Conservation (phyloP, 352 stramenopile genomes). For the Phytophthora pisi region DNA sequence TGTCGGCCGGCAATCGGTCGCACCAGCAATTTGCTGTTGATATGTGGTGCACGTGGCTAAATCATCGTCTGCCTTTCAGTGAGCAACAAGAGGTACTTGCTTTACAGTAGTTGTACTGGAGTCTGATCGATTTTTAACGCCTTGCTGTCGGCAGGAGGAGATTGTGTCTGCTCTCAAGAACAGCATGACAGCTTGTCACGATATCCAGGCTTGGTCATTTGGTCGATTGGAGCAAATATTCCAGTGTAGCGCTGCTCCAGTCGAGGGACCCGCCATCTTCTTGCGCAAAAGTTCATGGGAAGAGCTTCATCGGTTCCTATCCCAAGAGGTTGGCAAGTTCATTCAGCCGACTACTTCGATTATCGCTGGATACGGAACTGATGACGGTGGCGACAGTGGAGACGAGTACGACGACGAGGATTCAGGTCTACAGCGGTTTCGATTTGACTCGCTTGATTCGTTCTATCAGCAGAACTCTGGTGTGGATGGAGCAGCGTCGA, state of each 20-base stretch:
- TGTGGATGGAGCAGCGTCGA: conserved; percentile 46
- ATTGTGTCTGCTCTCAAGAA: conserved; percentile 62
- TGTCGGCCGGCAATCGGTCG: conserved; percentile 50
- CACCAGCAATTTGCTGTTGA: conserved; percentile 70
- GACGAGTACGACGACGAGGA: conserved; percentile 39
- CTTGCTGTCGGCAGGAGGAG: conserved; percentile 45
- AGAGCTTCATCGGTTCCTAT: conserved; percentile 48
- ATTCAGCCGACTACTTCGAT: conserved; percentile 29
- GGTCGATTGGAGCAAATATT: conserved; percentile 53
- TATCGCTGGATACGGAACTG: conserved; percentile 14
- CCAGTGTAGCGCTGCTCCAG: neutral
- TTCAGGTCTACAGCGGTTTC: conserved; percentile 33
- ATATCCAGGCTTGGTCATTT: conserved; percentile 50
- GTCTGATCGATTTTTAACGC: neutral
- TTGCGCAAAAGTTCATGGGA: conserved; percentile 48
- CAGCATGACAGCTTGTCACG: conserved; percentile 44
- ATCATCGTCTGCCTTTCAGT: conserved; percentile 48
- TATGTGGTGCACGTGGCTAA: conserved; percentile 75
- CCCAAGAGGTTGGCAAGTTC: conserved; percentile 49
- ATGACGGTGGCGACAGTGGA: conserved; percentile 25
- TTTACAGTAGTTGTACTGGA: neutral
- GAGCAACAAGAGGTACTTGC: conserved; percentile 67
- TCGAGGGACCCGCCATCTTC: conserved; percentile 13
- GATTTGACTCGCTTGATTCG: conserved; percentile 42
- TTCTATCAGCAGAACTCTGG: conserved; percentile 63